Evolutionary conservation across 2,329 filamentous ascomycete genomes (phyloP), one percentile per base, ranked within the genome.

Genomic region (Scedosporium minutisporum): DNA sequence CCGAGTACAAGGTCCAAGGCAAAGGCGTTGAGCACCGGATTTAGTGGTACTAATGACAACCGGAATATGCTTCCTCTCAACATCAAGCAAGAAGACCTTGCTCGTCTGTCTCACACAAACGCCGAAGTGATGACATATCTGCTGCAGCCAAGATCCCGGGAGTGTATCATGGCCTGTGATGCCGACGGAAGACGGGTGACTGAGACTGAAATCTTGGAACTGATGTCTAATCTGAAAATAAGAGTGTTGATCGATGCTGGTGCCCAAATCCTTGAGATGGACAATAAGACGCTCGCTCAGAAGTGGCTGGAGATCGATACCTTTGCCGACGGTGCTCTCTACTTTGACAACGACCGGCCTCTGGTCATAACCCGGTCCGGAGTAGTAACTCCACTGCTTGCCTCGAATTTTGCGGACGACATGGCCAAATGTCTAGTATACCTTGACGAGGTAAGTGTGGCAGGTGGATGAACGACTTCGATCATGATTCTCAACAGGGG

Each of bases 41-140:
- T 92, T 69, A 88, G 84, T 6, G 88, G 88, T 0, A 91, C 88
- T 0, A 90, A 89, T 55, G 88, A 91, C 68, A 85, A 82, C 21
- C 77, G 80, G 44, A 74, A 72, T 0, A 75, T 88, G 41, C 71
- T 90, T 0, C 88, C 88, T 0, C 70, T 85, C n/a, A 84, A 78
- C 0, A 83, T 90, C 21, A 70, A 74, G 21, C 87, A 90, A 60
- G 72, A 82, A 0, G 86, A 91, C 64, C 75, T 91, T 0, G 72
- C 76, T 0, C 71, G 75, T 0, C 75, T 89, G 0, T 67, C 72
- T 0, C 83, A 87, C 57, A 89, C 86, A 0, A 89, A 86, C 63
- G 86, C 86, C 0, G 80, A 86, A 57, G 87, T 89, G 0, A 70
- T 89, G 0, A 80, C 76, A 0, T 86, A 86, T 63, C 72, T 89